A percentile compares a stretch with the other conserved stretches of the same genome.
Evolutionary conservation across 2,329 filamentous ascomycete genomes (phyloP).

Genomic region (Monascus ruber): DNA sequence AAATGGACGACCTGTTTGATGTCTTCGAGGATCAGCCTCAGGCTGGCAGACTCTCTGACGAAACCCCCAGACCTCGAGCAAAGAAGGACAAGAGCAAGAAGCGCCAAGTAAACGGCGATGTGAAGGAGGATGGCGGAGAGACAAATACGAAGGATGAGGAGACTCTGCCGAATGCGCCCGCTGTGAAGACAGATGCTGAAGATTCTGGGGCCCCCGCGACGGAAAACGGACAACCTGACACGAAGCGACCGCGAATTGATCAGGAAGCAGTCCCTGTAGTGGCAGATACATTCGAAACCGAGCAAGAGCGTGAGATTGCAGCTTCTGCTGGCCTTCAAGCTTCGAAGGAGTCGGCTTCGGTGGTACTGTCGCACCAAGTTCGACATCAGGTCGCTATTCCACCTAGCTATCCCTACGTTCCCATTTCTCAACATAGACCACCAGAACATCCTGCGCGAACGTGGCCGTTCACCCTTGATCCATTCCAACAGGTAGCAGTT

Average conservation of each 20-base stretch:
- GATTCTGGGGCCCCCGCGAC: constrained; percentile 8
- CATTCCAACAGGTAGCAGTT: constrained; percentile 91
- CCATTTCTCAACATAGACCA: constrained; percentile 89
- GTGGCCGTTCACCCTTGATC: constrained; percentile 87
- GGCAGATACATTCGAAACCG: constrained; percentile 89
- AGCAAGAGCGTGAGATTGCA: constrained; percentile 81
- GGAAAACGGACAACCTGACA: constrained; percentile 28
- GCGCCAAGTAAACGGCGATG: constrained; percentile 69
- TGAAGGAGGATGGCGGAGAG: constrained; percentile 43
- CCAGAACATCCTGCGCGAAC: constrained; percentile 72
- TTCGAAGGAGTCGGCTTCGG: constrained; percentile 49
- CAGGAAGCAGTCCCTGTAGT: constrained; percentile 67
- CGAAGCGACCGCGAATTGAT: constrained; percentile 40
- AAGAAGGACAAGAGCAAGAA: constrained; percentile 64
- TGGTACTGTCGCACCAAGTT: constrained; percentile 91
- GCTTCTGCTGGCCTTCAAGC: constrained; percentile 59
- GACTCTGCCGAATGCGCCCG: constrained; percentile 1
- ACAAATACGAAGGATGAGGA: constrained; percentile 13
- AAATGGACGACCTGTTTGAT: constrained; percentile 71
- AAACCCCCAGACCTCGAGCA: constrained; percentile 21
- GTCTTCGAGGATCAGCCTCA: constrained; percentile 62
- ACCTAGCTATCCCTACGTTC: constrained; percentile 85
- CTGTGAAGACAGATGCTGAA: constrained; percentile 8
- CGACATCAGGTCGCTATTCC: constrained; percentile 95
- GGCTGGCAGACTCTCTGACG: constrained; percentile 26